Evolutionary conservation across 257 asterid species (phyloP), one percentile per base, ranked within the genome.

Genomic region (Solanum chiquidenum): DNA sequence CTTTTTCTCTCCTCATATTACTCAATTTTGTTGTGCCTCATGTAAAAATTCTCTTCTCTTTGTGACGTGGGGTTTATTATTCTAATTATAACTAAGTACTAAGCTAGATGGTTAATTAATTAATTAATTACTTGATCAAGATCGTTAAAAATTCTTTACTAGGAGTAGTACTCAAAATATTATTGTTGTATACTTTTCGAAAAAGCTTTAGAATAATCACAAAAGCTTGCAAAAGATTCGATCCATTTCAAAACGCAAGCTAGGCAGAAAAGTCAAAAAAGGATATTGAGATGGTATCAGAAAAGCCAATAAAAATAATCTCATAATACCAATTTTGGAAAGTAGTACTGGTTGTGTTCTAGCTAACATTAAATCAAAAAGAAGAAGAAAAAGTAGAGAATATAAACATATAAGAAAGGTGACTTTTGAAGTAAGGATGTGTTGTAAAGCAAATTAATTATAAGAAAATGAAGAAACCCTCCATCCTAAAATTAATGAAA

Each of bases 341-440:
- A 82, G 44, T 82, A 82, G 25, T 49, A 9, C 60, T 31, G 85
- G 66, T 80, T 82, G 69, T 49, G 42, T 49, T 49, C 27, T 82
- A 82, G 68, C 34, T 80, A 80, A 80, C 69, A 73, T 71, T 60
- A 68, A 90, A 85, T 23, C 83, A 74, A 64, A 12, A 37, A 72
- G 55, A 58, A 34, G 12, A 38, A 86, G 73, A 79, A 77, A 29
- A n/a, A 46, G 49, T 31, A 42, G 84, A 42, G 84, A 79, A 25
- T 18, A 21, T 3, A 23, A 52, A 44, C 38, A 44, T 18, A 44
- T 5, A 44, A 42, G 38, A 44, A 44, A 1, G 3, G 27, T 23
- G 86, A 88, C 90, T 91, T 89, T 89, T 84, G 89, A 90, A 90
- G 92, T 90, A 86, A 85, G 91, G 40, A 89, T 84, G 91, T 31